Evolutionary conservation across 306 rosid species (phyloP).

Genomic region (Hippophae gyantsensis): DNA sequence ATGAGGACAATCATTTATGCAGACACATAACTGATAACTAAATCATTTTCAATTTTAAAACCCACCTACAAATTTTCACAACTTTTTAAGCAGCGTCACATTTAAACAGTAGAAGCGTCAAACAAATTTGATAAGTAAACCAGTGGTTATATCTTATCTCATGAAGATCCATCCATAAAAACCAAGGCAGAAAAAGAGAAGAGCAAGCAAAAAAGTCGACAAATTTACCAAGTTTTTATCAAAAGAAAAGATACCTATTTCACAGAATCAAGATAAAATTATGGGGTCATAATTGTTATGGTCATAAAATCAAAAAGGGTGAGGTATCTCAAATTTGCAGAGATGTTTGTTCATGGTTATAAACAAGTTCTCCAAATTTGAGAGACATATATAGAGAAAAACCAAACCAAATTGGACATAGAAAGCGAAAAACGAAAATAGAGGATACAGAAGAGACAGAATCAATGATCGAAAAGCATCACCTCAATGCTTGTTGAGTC

Average conservation of each 20-base stretch:
- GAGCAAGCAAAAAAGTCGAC: slow-evolving; percentile 9
- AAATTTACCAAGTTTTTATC: slow-evolving; percentile 2
- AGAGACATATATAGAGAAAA: slow-evolving; percentile 4
- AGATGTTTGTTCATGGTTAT: slow-evolving; percentile 1
- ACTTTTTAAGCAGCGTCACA: slow-evolving; percentile 4
- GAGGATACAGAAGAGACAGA: background rate
- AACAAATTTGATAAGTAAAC: background rate
- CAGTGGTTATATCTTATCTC: slow-evolving; percentile 8
- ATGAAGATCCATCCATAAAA: slow-evolving; percentile 10
- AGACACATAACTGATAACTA: no score
- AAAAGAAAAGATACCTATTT: slow-evolving; percentile 7
- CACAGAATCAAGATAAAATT: slow-evolving; percentile 5
- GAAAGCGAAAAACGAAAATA: background rate
- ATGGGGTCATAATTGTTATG: slow-evolving; percentile 7
- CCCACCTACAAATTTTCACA: slow-evolving; percentile 9
- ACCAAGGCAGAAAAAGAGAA: background rate
- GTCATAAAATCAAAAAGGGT: slow-evolving; percentile 4
- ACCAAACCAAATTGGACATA: slow-evolving; percentile 1
- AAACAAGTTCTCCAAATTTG: slow-evolving; percentile 12
- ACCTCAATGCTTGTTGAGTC: slow-evolving; percentile 37
- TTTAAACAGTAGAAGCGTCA: background rate
- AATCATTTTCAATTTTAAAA: background rate
- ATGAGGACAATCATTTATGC: no score
- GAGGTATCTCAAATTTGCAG: slow-evolving; percentile 13
- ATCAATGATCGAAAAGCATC: slow-evolving; percentile 26